A percentile compares a stretch with the other conserved stretches of the same genome.
Conservation (phyloP, 2,329 filamentous ascomycete species). For the Keithomyces neogunnii region DNA sequence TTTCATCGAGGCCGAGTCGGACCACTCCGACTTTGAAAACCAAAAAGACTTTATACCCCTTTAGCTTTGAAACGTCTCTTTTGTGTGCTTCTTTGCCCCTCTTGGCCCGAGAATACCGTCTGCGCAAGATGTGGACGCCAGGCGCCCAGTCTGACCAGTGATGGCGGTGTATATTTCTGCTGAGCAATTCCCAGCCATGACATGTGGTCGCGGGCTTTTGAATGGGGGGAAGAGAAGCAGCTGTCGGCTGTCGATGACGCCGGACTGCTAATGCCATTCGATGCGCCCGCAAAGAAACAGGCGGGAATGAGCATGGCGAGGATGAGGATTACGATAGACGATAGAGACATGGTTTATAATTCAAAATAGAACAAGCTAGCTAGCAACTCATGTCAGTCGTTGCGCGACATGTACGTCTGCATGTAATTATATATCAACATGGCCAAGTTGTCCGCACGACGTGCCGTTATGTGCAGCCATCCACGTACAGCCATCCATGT, state of each 20-base stretch:
- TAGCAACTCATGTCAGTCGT: not conserved
- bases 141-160: no score
- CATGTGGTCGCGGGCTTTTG: no score
- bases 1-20: constrained; percentile 48
- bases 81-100: no score
- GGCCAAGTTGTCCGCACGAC: no score
- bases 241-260: not conserved
- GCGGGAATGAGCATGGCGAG: not conserved
- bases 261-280: not conserved
- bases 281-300: not conserved
- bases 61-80: constrained; percentile 10
- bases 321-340: not conserved
- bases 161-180: no score
- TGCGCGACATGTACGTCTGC: not conserved
- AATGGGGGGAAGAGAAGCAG: no score
- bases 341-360: not conserved
- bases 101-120: not conserved
- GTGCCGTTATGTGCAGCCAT: no score
- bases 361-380: not conserved
- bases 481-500: no score
- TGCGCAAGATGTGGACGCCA: not conserved
- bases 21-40: constrained; percentile 46
- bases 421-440: no score
- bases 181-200: no score
- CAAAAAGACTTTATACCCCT: constrained; percentile 51